Base-by-base conservation (phyloP, 106 monocot species). In the Alisma plantagoaquatica region DNA sequence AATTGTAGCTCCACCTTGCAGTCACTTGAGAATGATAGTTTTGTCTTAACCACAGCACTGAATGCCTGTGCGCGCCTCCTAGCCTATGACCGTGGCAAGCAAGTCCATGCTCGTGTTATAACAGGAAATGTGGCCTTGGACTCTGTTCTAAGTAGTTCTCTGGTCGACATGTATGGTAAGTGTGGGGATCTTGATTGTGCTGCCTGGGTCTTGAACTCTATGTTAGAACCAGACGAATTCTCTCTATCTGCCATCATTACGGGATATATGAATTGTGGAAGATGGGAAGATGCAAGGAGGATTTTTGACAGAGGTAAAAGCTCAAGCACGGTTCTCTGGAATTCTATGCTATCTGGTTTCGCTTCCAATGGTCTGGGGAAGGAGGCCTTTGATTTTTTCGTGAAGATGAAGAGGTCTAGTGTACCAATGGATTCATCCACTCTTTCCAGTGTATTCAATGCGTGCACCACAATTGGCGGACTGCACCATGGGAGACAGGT, bases 101-200 rank as follows among this genome's bases (percentile, higher is more conserved):
- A 84, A 48, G 42, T 77, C 19, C 90, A 91, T 51, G 63, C 70
- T 0, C 67, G 58, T 3, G 55, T 81, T 35, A 23, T 84, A 11
- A 43, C 72, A 33, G 25, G 29, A 7, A 3, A 43, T 19, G 61
- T 80, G 4, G 69, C 66, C 23, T 22, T 74, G 29, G 90, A 91
- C 57, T 65, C 77, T 1, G 73, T 77, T 18, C 41, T 84, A 46
- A 53, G 65, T 7, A 80, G 80, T 26, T 29, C 84, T 10, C 65
- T 91, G 23, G 70, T 84, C 23, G 65, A 91, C 51, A 80, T 91
- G 90, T 91, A 91, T 56, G 63, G 69, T 14, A 91, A 91, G 42
- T 84, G 75, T 27, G 75, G 65, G 56, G 80, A 80, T 57, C 54
- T 91, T 28, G 74, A 75, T 25, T 60, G 32, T 49, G 84, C 80